Evolutionary conservation across 805 yeast species (phyloP).

Genomic region (Myxozyma neglecta): DNA sequence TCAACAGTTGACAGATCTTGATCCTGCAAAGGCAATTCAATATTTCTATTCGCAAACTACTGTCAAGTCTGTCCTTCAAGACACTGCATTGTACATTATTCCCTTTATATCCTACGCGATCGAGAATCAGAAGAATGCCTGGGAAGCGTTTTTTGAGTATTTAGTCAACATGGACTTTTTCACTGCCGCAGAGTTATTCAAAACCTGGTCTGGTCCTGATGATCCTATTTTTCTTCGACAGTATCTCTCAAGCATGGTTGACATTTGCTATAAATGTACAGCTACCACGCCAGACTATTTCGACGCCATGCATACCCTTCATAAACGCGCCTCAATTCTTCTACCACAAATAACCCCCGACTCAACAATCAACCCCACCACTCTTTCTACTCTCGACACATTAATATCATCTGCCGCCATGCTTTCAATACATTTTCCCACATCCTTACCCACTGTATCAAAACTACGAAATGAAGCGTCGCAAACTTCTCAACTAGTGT

Average conservation of each 20-base stretch:
- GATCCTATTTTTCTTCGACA: constrained; percentile 28
- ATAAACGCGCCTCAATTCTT: constrained; percentile 17
- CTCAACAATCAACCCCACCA: neutral
- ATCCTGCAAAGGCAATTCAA: constrained; percentile 28
- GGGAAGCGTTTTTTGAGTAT: constrained; percentile 26
- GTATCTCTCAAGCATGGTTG: constrained; percentile 27
- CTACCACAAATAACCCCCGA: neutral
- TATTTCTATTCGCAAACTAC: constrained; percentile 27
- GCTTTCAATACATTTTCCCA: constrained; percentile 27
- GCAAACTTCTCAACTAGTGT: constrained; percentile 23
- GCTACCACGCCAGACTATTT: constrained; percentile 12
- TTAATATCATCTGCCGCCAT: constrained; percentile 26
- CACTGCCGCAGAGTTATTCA: constrained; percentile 10
- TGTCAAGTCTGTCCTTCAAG: constrained; percentile 28
- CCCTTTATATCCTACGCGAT: constrained; percentile 37
- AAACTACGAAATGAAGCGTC: constrained; percentile 24
- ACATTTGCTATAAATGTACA: constrained; percentile 21
- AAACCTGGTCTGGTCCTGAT: constrained; percentile 18
- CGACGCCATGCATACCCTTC: constrained; percentile 24
- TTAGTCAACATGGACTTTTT: constrained; percentile 1
- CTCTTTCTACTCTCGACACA: constrained; percentile 20
- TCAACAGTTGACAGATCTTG: constrained; percentile 26
- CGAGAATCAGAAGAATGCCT: constrained; percentile 14
- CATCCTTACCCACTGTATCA: constrained; percentile 16
- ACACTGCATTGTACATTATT: constrained; percentile 34